phyloP scores from a whole-genome alignment of 345 rosid species.

The Hibiscus mutabilis region DNA sequence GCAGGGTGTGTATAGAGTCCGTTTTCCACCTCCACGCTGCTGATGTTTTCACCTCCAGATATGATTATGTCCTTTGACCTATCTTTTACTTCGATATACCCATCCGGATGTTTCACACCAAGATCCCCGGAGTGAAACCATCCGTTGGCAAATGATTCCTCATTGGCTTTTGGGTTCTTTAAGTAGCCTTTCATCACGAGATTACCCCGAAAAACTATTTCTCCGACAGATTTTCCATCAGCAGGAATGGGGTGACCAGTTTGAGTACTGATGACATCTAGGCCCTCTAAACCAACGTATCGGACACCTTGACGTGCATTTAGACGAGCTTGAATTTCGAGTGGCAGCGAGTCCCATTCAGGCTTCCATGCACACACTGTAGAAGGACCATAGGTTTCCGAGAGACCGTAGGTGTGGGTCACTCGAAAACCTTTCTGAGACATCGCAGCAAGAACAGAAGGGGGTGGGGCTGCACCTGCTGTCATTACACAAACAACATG shows the following conservation, averaged over 20 bases:
- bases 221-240: slow-evolving; percentile 79
- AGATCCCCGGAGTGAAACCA: slow-evolving; percentile 93
- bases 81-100: slow-evolving; percentile 81
- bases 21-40: slow-evolving; percentile 82
- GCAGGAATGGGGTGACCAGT: slow-evolving; percentile 67
- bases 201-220: slow-evolving; percentile 78
- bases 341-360: slow-evolving; percentile 77
- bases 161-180: slow-evolving; percentile 71
- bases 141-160: slow-evolving; percentile 74
- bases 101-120: slow-evolving; percentile 79
- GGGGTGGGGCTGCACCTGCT: slow-evolving; percentile 92
- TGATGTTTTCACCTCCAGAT: slow-evolving; percentile 94
- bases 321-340: slow-evolving; percentile 62
- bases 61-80: slow-evolving; percentile 86
- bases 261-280: slow-evolving; percentile 58
- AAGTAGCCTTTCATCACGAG: slow-evolving; percentile 81
- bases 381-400: slow-evolving; percentile 92
- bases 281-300: slow-evolving; percentile 56
- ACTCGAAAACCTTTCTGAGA: slow-evolving; percentile 68
- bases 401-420: slow-evolving; percentile 82
- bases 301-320: slow-evolving; percentile 96
- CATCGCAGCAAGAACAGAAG: slow-evolving; percentile 64
- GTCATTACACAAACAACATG: slow-evolving; percentile 75
- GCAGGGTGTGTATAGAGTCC: slow-evolving; percentile 62
- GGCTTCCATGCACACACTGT: slow-evolving; percentile 89